phyloP scores from a whole-genome alignment of 805 yeast genomes.

The Candida nemodendra region DNA sequence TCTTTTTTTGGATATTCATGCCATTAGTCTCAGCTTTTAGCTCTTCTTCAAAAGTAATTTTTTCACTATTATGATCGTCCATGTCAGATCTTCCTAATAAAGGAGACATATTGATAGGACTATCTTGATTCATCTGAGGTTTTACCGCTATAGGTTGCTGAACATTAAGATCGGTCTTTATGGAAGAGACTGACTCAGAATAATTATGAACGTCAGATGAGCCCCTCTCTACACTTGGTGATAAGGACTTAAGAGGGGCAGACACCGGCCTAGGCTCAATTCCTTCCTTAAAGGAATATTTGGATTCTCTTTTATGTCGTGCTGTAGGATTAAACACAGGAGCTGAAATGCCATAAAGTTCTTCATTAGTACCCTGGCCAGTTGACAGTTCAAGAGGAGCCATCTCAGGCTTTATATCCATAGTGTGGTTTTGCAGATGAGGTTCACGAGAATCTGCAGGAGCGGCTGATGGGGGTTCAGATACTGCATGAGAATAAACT shows the following conservation, averaged over 20 bases:
- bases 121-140: constrained; percentile 4
- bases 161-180: constrained; percentile 13
- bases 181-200: constrained; percentile 15
- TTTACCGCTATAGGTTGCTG: constrained; percentile 17
- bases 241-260: constrained; percentile 3
- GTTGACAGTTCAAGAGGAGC: constrained; percentile 9
- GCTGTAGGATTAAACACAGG: constrained; percentile 11
- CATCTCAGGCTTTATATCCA: no score
- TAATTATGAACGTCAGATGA: constrained; percentile 4
- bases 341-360: constrained; percentile 1
- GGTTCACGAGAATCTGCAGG: not conserved
- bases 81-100: constrained; percentile 4
- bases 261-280: constrained; percentile 1
- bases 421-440: not conserved
- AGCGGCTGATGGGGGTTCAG: not conserved
- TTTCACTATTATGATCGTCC: constrained; percentile 4
- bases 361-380: constrained; percentile 1
- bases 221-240: constrained; percentile 1
- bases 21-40: not conserved
- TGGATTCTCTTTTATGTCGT: constrained; percentile 8
- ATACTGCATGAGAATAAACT: not conserved
- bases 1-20: no score
- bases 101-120: constrained; percentile 11
- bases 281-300: constrained; percentile 2
- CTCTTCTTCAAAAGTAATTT: not conserved